phyloP scores from a whole-genome alignment of 1,284 basidiomycete species.

The Xerocomus amazonicus region DNA sequence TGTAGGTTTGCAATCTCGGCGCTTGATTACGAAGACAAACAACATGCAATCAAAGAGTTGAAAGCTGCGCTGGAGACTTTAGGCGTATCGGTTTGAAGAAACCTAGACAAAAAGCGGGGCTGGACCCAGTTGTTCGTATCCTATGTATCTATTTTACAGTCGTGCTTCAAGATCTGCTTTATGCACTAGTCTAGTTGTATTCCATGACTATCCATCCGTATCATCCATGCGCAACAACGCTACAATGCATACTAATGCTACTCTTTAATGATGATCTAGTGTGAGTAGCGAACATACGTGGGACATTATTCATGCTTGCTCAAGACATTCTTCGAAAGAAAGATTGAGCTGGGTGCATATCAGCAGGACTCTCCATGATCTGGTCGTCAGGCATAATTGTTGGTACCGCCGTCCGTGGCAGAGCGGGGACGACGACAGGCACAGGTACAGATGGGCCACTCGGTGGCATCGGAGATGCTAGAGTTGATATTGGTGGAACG shows the following conservation, averaged over 20 bases:
- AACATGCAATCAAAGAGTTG: constrained; percentile 79
- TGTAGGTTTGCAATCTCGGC: constrained; percentile 89
- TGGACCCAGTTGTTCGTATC: constrained; percentile 4
- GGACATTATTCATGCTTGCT: background rate
- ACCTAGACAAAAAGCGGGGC: background rate
- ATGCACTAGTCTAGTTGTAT: constrained; percentile 1
- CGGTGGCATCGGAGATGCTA: background rate
- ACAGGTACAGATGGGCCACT: background rate
- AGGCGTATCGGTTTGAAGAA: constrained; percentile 36
- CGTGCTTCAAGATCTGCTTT: background rate
- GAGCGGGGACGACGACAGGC: constrained; percentile 15
- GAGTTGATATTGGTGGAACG: constrained; percentile 18
- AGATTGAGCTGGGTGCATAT: constrained; percentile 19
- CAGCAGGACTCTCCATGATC: constrained; percentile 29
- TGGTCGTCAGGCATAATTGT: constrained; percentile 21
- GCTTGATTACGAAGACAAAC: constrained; percentile 87
- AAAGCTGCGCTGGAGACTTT: constrained; percentile 69
- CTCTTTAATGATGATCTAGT: constrained; percentile 5
- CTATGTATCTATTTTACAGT: constrained; percentile 7
- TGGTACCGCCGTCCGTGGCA: constrained; percentile 12
- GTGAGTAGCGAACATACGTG: background rate
- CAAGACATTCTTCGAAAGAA: constrained; percentile 5
- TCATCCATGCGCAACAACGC: background rate
- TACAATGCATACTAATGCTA: constrained; percentile 4
- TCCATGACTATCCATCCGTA: background rate